Conservation (phyloP, 2,329 filamentous ascomycete species). For the Pseudogymnoascus sp. region DNA sequence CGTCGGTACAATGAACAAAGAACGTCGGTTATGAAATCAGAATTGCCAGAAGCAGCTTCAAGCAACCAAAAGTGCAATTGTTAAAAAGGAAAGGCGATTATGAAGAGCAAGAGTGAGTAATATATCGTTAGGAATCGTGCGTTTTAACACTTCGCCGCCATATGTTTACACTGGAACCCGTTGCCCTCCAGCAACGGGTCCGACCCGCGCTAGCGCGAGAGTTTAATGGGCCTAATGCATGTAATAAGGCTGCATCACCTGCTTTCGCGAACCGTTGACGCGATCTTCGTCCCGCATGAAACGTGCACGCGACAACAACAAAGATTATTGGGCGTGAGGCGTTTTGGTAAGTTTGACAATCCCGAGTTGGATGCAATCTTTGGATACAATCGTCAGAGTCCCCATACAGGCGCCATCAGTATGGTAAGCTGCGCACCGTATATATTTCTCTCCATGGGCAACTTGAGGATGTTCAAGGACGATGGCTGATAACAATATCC, state of each 20-base stretch:
- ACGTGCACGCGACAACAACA: conserved; percentile 26
- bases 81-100: conserved; percentile 1
- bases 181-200: conserved; percentile 1
- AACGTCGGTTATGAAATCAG: background rate
- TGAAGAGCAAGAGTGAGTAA: conserved; percentile 2
- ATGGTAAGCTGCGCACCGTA: conserved; percentile 4
- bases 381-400: background rate
- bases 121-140: conserved; percentile 10
- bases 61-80: conserved; percentile 2
- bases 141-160: background rate
- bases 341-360: conserved; percentile 25
- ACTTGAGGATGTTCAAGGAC: background rate
- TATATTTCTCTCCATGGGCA: background rate
- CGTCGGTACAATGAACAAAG: conserved; percentile 3
- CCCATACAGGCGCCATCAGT: background rate
- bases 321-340: conserved; percentile 24
- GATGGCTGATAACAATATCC: conserved; percentile 27
- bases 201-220: background rate
- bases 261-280: conserved; percentile 23
- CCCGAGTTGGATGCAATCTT: conserved; percentile 1
- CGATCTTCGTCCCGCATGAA: conserved; percentile 21
- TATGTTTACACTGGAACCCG: conserved; percentile 5
- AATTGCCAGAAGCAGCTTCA: background rate
- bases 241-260: conserved; percentile 13
- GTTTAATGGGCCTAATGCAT: conserved; percentile 21